Conservation (phyloP, 305 asterid genomes). For the Fraxinus sp. region DNA sequence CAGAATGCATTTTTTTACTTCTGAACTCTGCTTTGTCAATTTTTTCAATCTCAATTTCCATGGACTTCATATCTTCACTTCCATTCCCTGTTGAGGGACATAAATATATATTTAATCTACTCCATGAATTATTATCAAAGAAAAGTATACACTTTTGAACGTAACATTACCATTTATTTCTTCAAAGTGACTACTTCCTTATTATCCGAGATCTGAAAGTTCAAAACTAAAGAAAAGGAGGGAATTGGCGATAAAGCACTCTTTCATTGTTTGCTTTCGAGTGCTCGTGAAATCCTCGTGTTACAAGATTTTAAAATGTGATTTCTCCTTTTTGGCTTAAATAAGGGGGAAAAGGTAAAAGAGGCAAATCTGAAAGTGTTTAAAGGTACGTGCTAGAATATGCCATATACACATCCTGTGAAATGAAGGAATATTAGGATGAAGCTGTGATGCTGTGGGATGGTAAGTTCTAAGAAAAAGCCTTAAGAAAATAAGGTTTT, state of each 20-base stretch:
- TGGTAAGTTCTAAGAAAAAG: not conserved
- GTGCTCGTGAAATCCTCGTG: not conserved
- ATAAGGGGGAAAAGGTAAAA: not conserved
- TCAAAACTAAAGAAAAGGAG: not conserved
- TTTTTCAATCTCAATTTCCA: constrained; percentile 13
- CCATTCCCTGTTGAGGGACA: constrained; percentile 21
- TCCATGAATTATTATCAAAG: not conserved
- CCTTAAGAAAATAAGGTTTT: not conserved
- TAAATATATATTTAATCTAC: not conserved
- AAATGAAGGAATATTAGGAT: not conserved
- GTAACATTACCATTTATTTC: not conserved
- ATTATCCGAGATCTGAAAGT: not conserved
- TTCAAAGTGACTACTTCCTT: not conserved
- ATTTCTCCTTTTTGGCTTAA: not conserved
- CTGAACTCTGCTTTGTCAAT: constrained; percentile 23
- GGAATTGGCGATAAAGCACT: not conserved
- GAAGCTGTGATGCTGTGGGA: not conserved
- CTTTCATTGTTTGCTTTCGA: not conserved
- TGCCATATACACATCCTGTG: not conserved
- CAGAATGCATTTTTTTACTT: constrained; percentile 5
- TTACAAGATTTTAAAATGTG: not conserved
- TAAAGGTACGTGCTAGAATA: not conserved
- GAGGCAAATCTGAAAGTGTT: constrained; percentile 3
- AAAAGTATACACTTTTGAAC: not conserved
- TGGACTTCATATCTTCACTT: constrained; percentile 1